Base-by-base conservation (phyloP, 192 early-diverging fungal genomes). In the Rhizophagus sp. region DNA sequence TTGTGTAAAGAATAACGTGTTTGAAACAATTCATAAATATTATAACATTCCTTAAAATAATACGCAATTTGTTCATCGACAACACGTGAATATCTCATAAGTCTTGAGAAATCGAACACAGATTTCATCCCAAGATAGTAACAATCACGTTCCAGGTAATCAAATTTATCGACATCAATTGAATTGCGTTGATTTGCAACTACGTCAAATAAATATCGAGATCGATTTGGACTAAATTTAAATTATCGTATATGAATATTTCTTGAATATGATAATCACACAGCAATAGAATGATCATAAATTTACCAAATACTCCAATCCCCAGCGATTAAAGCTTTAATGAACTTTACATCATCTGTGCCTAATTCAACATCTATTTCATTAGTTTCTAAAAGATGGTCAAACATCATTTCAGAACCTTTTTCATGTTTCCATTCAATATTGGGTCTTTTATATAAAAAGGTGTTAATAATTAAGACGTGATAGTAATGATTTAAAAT, bases 151-250 rank as follows among this genome's bases (percentile, higher is more conserved):
- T 93, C 88, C 27, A 94, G 83, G 74, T 93, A 94, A 82, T 92
- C 91, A 75, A 97, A 96, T 84, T 97, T 97, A 84, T 99, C 97
- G 7, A 98, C 97, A 81, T 99, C 97, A 22, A 99, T 86, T 30
- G 91, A 92, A 82, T 97, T 99, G 47, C 93, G 88, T 83, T 97
- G 93, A 89, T 99, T 99, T 62, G 96, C 93, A 0, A 99, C 97
- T 81, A 99, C 97, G 81, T 99, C 96, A 88, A 96, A 99, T 66
- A 99, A 78, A 80, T 95, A 99, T 69, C 80, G 86, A 66, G 88
- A 83, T 19, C 82, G 81, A 36, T 78, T 78, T 70, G 27, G 39
- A 17, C 19, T 65, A 52, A 47, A 47, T 47, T 47, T 47, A 47
- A 12, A 47, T 12, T 47, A 44, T 12, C 1, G 0, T 64, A 70